Evolutionary conservation across 257 asterid genomes (phyloP).

Genomic region (Fraxinus pennsylvanica): DNA sequence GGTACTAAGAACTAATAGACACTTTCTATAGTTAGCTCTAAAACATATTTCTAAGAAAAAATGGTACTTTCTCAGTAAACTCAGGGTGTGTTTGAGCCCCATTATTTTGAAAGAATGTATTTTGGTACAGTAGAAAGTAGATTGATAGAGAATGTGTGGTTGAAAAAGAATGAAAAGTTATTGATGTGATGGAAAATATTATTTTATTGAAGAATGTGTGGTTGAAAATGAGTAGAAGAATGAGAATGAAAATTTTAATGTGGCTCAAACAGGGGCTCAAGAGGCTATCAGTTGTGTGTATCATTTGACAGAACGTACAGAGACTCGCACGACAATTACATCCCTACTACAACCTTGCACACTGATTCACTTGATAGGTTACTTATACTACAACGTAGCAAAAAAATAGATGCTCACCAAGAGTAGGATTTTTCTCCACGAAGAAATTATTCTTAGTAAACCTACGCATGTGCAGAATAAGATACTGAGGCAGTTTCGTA

Average conservation of each 20-base stretch:
- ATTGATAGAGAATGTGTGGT: too few relatives aligned
- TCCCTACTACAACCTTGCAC: neutral
- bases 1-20: neutral
- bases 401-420: slow-evolving; percentile 58
- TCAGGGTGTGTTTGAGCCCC: neutral
- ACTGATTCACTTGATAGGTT: neutral
- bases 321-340: neutral
- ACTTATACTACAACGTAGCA: neutral
- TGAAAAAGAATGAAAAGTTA: too few relatives aligned
- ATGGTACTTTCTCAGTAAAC: neutral
- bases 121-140: too few relatives aligned
- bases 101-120: too few relatives aligned
- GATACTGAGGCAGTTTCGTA: slow-evolving; percentile 73
- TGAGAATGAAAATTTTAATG: too few relatives aligned
- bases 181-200: too few relatives aligned
- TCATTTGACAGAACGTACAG: too few relatives aligned
- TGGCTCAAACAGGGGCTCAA: neutral
- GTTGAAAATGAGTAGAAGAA: too few relatives aligned
- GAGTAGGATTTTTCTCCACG: slow-evolving; percentile 96
- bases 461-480: slow-evolving; percentile 86
- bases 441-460: slow-evolving; percentile 94
- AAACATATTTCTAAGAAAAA: neutral
- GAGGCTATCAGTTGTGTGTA: neutral
- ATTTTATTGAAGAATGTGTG: too few relatives aligned
- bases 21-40: neutral